These are phyloP conservation scores for Carex arenaria DNA, from an alignment of 202 grass and related monocot genomes.

Conservation along the genomic window DNA sequence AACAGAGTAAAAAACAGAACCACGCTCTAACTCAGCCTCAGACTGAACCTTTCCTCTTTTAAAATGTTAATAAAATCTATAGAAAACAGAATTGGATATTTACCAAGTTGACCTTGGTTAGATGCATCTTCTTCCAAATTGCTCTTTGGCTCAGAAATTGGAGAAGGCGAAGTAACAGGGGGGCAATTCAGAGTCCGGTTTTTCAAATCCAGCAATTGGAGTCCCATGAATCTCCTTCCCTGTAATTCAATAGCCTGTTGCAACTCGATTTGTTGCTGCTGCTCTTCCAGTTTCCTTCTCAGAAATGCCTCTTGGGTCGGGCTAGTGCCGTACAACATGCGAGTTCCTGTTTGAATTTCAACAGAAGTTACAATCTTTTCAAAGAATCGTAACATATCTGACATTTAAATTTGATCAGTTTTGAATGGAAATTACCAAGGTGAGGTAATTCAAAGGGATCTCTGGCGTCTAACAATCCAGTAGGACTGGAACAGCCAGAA, in stretches of 20 bases:
- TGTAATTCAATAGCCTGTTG: constrained; percentile 65
- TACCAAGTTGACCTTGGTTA: constrained; percentile 29
- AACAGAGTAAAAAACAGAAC: constrained; percentile 22
- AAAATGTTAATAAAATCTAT: neutral
- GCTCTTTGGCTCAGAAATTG: constrained; percentile 10
- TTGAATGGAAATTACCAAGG: constrained; percentile 32
- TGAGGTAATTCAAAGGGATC: constrained; percentile 66
- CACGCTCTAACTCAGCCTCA: neutral
- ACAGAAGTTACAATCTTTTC: neutral
- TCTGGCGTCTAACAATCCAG: constrained; percentile 49
- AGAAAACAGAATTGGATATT: neutral
- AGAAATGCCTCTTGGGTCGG: constrained; percentile 45
- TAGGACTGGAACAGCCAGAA: constrained; percentile 50
- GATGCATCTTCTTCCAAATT: constrained; percentile 20
- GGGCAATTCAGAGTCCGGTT: constrained; percentile 29
- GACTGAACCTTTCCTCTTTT: neutral
- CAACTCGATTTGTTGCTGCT: constrained; percentile 55
- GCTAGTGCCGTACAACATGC: constrained; percentile 42
- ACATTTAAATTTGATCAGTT: neutral
- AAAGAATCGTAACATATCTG: neutral
- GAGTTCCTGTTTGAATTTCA: constrained; percentile 26
- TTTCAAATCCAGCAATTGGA: constrained; percentile 58
- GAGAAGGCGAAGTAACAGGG: neutral
- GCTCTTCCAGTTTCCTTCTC: constrained; percentile 62
- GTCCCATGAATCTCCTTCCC: constrained; percentile 43